Percentiles rank a stretch among this genome's conserved stretches.
These are phyloP conservation scores for Penicillium fimorum DNA, from an alignment of 495 filamentous ascomycete genomes.

Conservation along the genomic window DNA sequence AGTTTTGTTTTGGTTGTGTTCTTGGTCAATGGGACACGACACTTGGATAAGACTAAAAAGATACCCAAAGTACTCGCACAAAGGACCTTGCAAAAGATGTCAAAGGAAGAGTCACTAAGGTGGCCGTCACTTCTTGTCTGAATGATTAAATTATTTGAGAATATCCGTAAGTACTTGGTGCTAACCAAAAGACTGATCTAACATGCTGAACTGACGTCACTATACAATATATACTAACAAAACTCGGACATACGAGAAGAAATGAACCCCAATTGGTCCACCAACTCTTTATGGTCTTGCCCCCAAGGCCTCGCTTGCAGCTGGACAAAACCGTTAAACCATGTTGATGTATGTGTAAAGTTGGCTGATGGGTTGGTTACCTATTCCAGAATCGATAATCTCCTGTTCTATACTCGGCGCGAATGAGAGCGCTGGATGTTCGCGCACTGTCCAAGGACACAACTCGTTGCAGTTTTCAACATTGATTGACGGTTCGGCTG, in stretches of 20 bases:
- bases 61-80: neutral
- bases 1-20: neutral
- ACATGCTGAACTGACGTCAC: neutral
- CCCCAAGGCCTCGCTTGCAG: conserved; percentile 1
- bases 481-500: conserved; percentile 36
- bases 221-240: conserved; percentile 11
- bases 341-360: conserved; percentile 42
- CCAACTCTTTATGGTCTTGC: conserved; percentile 8
- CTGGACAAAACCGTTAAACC: conserved; percentile 23
- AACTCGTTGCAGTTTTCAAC: conserved; percentile 46
- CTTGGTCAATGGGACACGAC: neutral
- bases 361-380: conserved; percentile 37
- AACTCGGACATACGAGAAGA: conserved; percentile 1
- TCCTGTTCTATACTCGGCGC: conserved; percentile 39
- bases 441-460: conserved; percentile 46
- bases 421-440: conserved; percentile 39
- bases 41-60: neutral
- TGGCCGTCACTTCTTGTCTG: neutral
- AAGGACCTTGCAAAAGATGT: neutral
- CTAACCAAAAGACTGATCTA: neutral
- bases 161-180: neutral
- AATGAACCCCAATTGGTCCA: neutral
- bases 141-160: neutral
- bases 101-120: neutral
- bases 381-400: conserved; percentile 38